phyloP scores from a whole-genome alignment of 176 grass and related monocot species.

The Bromus sterilis region DNA sequence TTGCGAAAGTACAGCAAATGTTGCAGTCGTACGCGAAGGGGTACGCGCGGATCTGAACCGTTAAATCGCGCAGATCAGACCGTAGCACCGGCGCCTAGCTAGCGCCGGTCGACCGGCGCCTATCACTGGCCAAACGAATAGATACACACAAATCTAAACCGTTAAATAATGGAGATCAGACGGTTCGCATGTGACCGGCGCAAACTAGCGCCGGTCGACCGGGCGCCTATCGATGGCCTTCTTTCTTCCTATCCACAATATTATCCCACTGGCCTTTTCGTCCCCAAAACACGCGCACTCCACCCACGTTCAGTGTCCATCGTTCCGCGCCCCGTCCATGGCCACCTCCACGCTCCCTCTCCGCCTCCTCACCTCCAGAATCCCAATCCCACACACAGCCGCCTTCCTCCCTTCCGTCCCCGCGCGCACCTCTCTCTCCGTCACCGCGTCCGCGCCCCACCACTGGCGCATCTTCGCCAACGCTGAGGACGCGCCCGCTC shows the following conservation, averaged over 20 bases:
- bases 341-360: constrained; percentile 46
- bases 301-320: neutral
- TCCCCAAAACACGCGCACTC: neutral
- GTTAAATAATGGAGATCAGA: no score
- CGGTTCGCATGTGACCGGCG: no score
- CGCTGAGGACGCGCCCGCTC: constrained; percentile 31
- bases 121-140: no score
- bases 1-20: no score
- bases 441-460: neutral
- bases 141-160: no score
- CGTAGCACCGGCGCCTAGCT: no score
- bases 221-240: no score
- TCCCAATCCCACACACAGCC: neutral
- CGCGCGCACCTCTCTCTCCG: neutral
- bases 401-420: neutral
- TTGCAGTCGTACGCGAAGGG: no score
- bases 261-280: constrained; percentile 22
- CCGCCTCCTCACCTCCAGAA: constrained; percentile 32
- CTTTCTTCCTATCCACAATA: constrained; percentile 46
- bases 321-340: constrained; percentile 16
- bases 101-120: no score
- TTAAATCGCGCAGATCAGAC: no score
- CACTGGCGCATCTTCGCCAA: constrained; percentile 15
- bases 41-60: no score
- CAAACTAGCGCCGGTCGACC: no score